Conservation (phyloP, 129 eudicot genomes). For the Mikania micrantha region DNA sequence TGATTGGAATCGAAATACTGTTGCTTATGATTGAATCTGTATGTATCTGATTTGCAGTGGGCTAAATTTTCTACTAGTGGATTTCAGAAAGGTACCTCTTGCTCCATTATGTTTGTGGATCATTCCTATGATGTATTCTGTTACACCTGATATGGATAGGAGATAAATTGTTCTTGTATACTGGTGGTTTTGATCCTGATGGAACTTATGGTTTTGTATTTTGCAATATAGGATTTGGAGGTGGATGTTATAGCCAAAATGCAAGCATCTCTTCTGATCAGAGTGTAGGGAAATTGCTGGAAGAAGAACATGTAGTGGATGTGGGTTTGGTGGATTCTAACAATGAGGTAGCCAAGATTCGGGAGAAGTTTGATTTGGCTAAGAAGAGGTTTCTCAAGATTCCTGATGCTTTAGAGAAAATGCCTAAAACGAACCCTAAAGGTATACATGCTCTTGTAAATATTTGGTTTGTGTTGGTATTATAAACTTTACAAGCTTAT, state of each 20-base stretch:
- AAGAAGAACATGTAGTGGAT: conserved; percentile 24
- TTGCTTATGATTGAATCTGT: conserved; percentile 18
- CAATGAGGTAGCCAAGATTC: conserved; percentile 51
- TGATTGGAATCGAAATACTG: conserved; percentile 3
- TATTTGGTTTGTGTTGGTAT: background rate
- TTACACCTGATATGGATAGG: background rate
- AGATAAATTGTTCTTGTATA: background rate
- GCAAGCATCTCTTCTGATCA: conserved; percentile 24
- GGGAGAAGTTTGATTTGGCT: conserved; percentile 51
- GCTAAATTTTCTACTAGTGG: conserved; percentile 15
- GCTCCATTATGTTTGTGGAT: background rate
- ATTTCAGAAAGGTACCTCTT: conserved; percentile 25
- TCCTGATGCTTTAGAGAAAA: conserved; percentile 58
- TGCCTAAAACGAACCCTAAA: conserved; percentile 89
- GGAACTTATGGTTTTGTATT: background rate
- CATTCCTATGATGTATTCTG: background rate
- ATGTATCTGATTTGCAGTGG: conserved; percentile 28
- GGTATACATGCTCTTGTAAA: conserved; percentile 29
- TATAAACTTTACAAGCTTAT: background rate
- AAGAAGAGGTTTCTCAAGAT: conserved; percentile 61
- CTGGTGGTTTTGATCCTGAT: background rate
- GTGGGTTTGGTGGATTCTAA: conserved; percentile 23
- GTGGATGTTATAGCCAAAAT: conserved; percentile 32
- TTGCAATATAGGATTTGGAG: conserved; percentile 33
- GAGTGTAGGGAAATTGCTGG: conserved; percentile 35